Conservation (phyloP, 305 asterid genomes). For the Solanum aculeatissimum region DNA sequence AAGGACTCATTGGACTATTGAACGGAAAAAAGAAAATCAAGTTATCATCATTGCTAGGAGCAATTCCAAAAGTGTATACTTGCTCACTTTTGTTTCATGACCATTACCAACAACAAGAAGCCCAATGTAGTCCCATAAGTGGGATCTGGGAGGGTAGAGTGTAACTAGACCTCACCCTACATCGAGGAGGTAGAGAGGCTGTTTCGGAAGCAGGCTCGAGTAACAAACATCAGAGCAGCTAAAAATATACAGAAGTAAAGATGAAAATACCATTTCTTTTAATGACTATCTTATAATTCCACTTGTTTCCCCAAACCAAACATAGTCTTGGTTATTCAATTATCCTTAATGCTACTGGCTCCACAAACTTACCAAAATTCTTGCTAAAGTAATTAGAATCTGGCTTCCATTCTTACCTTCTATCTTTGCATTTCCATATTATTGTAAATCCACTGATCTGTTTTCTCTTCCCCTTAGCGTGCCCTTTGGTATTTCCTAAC, state of each 20-base stretch:
- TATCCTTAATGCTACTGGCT: neutral
- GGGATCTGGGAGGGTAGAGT: neutral
- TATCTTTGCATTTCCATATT: neutral
- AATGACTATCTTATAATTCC: neutral
- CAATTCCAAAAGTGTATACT: neutral
- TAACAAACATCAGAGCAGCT: neutral
- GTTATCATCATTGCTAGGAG: neutral
- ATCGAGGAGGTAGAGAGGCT: neutral
- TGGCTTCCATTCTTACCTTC: neutral
- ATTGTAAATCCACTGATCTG: neutral
- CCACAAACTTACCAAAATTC: neutral
- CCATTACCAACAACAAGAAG: neutral
- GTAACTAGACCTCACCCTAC: neutral
- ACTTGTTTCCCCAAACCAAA: neutral
- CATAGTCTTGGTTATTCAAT: neutral
- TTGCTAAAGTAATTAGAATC: neutral
- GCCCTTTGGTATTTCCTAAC: constrained; percentile 84
- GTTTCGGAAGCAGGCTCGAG: neutral
- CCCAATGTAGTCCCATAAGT: neutral
- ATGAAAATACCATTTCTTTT: neutral
- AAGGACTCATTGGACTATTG: neutral
- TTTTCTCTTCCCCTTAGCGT: constrained; percentile 34
- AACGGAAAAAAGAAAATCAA: neutral
- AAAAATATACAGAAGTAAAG: neutral
- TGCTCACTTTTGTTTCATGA: neutral